A percentile compares a stretch with the other conserved stretches of the same genome.
phyloP scores from a whole-genome alignment of 345 rosid genomes.

The Kernera saxatilis region DNA sequence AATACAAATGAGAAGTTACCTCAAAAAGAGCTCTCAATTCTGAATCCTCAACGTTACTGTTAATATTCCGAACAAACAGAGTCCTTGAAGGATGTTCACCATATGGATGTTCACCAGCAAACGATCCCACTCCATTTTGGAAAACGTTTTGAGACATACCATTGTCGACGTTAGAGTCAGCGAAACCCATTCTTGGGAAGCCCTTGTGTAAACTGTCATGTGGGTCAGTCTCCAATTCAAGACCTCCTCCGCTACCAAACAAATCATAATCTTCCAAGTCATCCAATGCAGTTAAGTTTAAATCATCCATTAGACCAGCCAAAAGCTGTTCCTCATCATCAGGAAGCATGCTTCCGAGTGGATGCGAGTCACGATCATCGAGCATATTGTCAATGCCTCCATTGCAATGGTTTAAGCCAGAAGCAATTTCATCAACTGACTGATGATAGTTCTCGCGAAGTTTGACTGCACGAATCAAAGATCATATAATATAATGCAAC shows the following conservation, averaged over 20 bases:
- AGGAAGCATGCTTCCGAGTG: constrained; percentile 47
- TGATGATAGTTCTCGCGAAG: constrained; percentile 19
- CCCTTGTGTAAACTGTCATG: constrained; percentile 42
- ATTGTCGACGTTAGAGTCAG: constrained; percentile 47
- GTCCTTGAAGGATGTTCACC: constrained; percentile 88
- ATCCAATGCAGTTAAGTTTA: constrained; percentile 54
- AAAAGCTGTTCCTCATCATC: constrained; percentile 68
- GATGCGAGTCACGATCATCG: constrained; percentile 33
- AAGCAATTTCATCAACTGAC: constrained; percentile 35
- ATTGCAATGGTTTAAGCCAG: constrained; percentile 26
- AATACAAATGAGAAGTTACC: constrained; percentile 32
- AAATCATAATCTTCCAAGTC: constrained; percentile 69
- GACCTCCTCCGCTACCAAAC: constrained; percentile 69
- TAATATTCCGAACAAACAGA: constrained; percentile 68
- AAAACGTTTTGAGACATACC: constrained; percentile 36
- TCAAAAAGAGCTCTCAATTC: constrained; percentile 57
- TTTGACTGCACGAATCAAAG: constrained; percentile 42
- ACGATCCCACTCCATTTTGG: constrained; percentile 51
- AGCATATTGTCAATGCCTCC: constrained; percentile 30
- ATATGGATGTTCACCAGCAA: constrained; percentile 75
- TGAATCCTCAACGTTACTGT: constrained; percentile 65
- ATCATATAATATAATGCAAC: not conserved
- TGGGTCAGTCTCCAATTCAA: constrained; percentile 55
- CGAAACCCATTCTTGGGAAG: constrained; percentile 37
- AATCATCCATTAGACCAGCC: constrained; percentile 64